A percentile compares a stretch with the other conserved stretches of the same genome.
phyloP scores from a whole-genome alignment of 129 eudicot species.

The Helichrysum umbraculigerum region DNA sequence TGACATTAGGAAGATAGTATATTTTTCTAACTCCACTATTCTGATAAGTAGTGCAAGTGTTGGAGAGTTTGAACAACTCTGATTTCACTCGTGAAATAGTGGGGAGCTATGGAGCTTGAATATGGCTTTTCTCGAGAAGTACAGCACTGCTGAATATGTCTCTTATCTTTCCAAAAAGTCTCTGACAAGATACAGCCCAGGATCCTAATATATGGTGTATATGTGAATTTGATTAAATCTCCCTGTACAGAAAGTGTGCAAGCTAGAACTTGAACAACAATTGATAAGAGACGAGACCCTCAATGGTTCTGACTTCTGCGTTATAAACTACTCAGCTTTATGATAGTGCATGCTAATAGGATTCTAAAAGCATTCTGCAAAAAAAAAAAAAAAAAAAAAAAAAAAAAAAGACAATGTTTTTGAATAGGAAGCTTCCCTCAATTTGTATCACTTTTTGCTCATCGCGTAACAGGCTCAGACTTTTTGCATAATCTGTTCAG shows the following conservation, averaged over 20 bases:
- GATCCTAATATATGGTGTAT: slow-evolving; percentile 6
- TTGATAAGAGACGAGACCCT: slow-evolving; percentile 2
- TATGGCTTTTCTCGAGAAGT: background rate
- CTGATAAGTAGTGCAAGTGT: slow-evolving; percentile 5
- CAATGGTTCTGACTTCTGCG: slow-evolving; percentile 4
- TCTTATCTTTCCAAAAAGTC: background rate
- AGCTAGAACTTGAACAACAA: background rate
- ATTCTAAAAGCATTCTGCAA: slow-evolving; percentile 13
- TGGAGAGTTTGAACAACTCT: slow-evolving; percentile 17
- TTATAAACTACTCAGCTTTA: background rate
- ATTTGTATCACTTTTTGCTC: slow-evolving; percentile 6
- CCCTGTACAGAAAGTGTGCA: background rate
- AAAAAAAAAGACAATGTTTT: background rate
- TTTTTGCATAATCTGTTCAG: background rate
- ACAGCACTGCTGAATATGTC: background rate
- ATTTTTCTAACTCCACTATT: slow-evolving; percentile 8
- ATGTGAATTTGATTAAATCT: background rate
- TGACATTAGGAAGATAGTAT: background rate
- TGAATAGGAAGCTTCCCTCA: slow-evolving; percentile 2
- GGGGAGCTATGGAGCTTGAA: slow-evolving; percentile 6
- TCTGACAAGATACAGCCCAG: background rate
- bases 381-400: background rate
- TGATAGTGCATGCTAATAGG: background rate
- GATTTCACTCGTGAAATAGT: background rate
- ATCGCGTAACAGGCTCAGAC: background rate